phyloP scores from a whole-genome alignment of 2,329 filamentous ascomycete genomes.

The Arthrobotrys conoides region DNA sequence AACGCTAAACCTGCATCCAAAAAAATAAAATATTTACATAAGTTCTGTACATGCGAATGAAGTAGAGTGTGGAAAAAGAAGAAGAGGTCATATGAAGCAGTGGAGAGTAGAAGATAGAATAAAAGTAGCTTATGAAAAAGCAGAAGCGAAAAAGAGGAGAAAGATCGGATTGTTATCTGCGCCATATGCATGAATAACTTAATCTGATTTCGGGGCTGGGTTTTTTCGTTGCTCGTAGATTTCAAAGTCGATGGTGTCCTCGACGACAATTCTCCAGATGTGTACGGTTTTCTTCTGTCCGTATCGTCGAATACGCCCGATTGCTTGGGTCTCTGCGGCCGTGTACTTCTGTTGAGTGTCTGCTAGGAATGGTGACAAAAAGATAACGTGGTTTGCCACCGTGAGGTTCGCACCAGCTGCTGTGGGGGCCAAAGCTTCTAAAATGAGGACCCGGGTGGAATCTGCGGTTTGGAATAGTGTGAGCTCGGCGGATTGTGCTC shows the following conservation, averaged over 20 bases:
- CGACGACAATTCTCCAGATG: constrained; percentile 71
- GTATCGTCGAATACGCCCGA: constrained; percentile 74
- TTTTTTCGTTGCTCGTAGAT: constrained; percentile 36
- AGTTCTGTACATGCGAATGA: not conserved
- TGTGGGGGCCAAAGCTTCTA: constrained; percentile 73
- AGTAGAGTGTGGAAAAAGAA: not conserved
- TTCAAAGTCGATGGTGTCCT: constrained; percentile 67
- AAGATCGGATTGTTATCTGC: not conserved
- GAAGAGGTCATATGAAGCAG: not conserved
- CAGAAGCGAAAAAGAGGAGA: not conserved
- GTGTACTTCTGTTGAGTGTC: constrained; percentile 72
- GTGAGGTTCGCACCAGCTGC: constrained; percentile 76
- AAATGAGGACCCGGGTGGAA: constrained; percentile 71
- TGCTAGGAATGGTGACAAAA: constrained; percentile 73
- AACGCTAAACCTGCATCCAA: not conserved
- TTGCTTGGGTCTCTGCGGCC: constrained; percentile 75
- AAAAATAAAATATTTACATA: not conserved
- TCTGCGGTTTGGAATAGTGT: constrained; percentile 36
- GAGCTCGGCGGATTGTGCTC: constrained; percentile 63
- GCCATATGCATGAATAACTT: not conserved
- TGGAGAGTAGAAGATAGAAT: not conserved
- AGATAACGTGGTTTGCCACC: constrained; percentile 76
- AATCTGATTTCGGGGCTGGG: constrained; percentile 1
- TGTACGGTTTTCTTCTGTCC: constrained; percentile 74
- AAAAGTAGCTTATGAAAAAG: too few relatives aligned